These are phyloP conservation scores for Polygonum maritimum DNA, from an alignment of 148 eudicot species.

Conservation along the genomic window DNA sequence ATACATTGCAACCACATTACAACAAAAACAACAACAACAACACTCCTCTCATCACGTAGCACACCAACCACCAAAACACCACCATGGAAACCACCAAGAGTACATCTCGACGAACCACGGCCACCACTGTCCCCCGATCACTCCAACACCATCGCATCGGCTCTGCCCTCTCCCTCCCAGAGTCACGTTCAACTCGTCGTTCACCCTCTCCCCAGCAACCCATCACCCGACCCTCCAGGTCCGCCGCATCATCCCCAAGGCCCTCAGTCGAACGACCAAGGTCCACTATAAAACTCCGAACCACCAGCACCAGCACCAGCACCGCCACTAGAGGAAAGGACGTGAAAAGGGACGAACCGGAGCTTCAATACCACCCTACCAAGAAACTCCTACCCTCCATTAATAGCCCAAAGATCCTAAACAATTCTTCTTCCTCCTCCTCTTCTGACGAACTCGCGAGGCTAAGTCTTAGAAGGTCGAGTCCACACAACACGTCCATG, in stretches of 20 bases:
- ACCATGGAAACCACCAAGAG: constrained; percentile 16
- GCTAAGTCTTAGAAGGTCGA: constrained; percentile 15
- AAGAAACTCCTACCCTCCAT: neutral
- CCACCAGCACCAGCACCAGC: constrained; percentile 4
- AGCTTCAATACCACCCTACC: neutral
- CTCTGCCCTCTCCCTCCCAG: constrained; percentile 19
- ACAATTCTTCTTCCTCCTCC: no score
- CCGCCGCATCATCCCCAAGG: constrained; percentile 28
- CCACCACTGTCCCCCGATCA: constrained; percentile 24
- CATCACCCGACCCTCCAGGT: constrained; percentile 14
- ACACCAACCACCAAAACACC: neutral
- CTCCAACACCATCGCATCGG: constrained; percentile 22
- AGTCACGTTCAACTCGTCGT: neutral
- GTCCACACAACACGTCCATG: constrained; percentile 18
- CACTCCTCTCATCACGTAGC: no score
- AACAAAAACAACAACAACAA: no score
- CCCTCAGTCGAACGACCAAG: constrained; percentile 24
- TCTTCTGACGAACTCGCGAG: neutral
- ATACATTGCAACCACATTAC: neutral
- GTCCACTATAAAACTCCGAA: constrained; percentile 19
- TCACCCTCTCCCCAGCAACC: constrained; percentile 17
- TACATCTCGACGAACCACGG: constrained; percentile 16
- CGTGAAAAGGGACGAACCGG: neutral
- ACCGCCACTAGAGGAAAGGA: neutral
- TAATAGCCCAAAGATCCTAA: neutral